Evolutionary conservation across 176 grass and related monocot species (phyloP).

Genomic region (Eleusine coracana): DNA sequence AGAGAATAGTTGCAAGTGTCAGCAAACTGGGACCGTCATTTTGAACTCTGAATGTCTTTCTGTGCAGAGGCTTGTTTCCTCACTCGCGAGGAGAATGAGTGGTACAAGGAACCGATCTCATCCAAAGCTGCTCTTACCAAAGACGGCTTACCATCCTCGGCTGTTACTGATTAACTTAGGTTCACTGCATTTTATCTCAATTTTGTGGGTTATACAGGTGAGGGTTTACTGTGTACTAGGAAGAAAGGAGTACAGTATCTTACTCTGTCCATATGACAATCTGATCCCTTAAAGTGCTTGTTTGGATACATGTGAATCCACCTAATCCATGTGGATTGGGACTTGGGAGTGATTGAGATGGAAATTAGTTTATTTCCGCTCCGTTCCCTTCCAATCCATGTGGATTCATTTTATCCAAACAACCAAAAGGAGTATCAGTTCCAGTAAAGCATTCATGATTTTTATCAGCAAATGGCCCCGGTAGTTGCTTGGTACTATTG

Average conservation of each 20-base stretch:
- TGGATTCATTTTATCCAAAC: no score
- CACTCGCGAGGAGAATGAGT: constrained; percentile 74
- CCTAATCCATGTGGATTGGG: no score
- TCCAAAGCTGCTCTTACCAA: constrained; percentile 49
- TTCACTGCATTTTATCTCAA: constrained; percentile 25
- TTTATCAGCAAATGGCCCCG: no score
- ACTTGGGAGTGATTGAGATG: no score
- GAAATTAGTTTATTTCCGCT: no score
- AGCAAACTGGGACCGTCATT: background rate
- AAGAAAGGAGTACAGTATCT: background rate
- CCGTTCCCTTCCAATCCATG: no score
- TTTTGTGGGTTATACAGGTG: constrained; percentile 37
- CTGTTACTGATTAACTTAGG: constrained; percentile 38
- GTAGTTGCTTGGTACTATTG: no score
- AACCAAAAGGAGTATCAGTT: background rate
- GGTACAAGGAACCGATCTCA: constrained; percentile 86
- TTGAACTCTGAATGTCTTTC: constrained; percentile 18
- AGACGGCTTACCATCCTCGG: constrained; percentile 54
- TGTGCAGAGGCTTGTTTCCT: constrained; percentile 80
- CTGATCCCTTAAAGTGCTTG: background rate
- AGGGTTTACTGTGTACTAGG: background rate
- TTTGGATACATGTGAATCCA: no score
- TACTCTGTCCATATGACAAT: background rate
- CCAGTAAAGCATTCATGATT: background rate
- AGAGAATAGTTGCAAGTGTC: background rate